These are phyloP conservation scores for Centella asiatica DNA, from an alignment of 129 eudicot species.

Conservation along the genomic window DNA sequence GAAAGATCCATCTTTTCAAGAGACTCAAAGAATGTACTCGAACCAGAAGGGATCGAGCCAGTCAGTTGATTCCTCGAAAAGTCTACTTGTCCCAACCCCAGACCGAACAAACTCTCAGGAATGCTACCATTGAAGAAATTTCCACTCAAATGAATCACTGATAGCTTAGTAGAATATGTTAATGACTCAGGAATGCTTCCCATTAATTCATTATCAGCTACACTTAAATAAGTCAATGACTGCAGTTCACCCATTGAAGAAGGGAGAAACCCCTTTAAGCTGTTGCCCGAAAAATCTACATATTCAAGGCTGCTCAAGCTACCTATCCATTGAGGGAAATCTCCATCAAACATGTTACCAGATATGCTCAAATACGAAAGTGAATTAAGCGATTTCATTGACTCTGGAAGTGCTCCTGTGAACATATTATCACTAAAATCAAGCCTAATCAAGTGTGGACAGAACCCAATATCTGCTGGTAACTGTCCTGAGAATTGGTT, in stretches of 20 bases:
- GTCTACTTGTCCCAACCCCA: conserved; percentile 60
- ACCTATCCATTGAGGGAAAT: conserved; percentile 64
- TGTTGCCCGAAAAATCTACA: conserved; percentile 65
- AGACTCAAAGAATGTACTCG: conserved; percentile 46
- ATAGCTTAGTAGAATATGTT: conserved; percentile 27
- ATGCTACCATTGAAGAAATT: conserved; percentile 58
- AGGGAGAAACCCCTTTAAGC: conserved; percentile 50
- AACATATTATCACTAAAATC: conserved; percentile 58
- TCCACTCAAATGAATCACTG: conserved; percentile 40
- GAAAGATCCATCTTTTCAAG: conserved; percentile 76
- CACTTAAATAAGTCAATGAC: conserved; percentile 37
- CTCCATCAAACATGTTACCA: conserved; percentile 49
- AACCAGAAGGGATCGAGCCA: conserved; percentile 60
- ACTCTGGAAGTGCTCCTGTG: conserved; percentile 49
- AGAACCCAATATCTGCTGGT: conserved; percentile 66
- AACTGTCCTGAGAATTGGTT: conserved; percentile 64
- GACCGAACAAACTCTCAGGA: conserved; percentile 57
- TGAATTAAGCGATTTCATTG: conserved; percentile 37
- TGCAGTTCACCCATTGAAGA: conserved; percentile 40
- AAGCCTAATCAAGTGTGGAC: conserved; percentile 55
- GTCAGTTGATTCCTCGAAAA: conserved; percentile 54
- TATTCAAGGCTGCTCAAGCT: conserved; percentile 38
- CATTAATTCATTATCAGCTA: conserved; percentile 46
- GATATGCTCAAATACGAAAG: conserved; percentile 41
- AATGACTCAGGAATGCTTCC: conserved; percentile 51